A percentile compares a stretch with the other conserved stretches of the same genome.
Conservation (phyloP, 2,329 filamentous ascomycete genomes). For the Pseudovirgaria hyperparasitica region DNA sequence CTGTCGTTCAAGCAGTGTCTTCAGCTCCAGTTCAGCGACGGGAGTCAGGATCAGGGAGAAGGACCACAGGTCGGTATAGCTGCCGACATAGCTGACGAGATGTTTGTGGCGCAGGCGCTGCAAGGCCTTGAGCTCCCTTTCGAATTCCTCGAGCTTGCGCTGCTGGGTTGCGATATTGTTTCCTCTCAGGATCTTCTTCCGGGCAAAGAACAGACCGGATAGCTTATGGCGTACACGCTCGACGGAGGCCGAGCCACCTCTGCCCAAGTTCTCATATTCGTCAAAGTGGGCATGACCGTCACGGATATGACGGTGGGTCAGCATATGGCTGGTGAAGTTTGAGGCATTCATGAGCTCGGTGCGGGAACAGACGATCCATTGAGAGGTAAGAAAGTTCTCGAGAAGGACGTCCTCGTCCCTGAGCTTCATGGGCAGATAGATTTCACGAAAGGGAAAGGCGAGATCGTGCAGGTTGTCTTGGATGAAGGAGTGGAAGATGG, state of each 20-base stretch:
- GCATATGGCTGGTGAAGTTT: constrained; percentile 6
- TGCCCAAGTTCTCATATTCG: constrained; percentile 7
- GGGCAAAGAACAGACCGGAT: constrained; percentile 9
- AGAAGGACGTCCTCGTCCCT: constrained; percentile 3
- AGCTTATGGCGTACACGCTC: constrained; percentile 8
- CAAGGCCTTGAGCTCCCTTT: constrained; percentile 8
- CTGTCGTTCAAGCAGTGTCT: constrained; percentile 10
- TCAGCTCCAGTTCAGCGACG: constrained; percentile 12
- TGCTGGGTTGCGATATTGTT: constrained; percentile 7
- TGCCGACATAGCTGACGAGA: constrained; percentile 8
- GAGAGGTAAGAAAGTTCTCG: constrained; percentile 6
- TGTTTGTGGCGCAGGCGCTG: constrained; percentile 9
- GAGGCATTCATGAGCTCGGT: constrained; percentile 9
- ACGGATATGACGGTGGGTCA: constrained; percentile 7
- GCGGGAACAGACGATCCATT: constrained; percentile 8
- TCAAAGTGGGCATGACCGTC: constrained; percentile 7
- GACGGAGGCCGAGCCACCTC: constrained; percentile 9
- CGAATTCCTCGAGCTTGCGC: constrained; percentile 9
- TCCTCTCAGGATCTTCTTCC: constrained; percentile 8
- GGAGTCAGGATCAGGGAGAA: constrained; percentile 12
- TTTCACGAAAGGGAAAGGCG: constrained; percentile 7
- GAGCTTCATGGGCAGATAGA: constrained; percentile 5
- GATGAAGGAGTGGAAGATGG: constrained; percentile 7
- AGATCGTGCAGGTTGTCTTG: constrained; percentile 8
- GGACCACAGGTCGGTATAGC: constrained; percentile 8